phyloP scores from a whole-genome alignment of 495 filamentous ascomycete species.

The Niebla homalea region DNA sequence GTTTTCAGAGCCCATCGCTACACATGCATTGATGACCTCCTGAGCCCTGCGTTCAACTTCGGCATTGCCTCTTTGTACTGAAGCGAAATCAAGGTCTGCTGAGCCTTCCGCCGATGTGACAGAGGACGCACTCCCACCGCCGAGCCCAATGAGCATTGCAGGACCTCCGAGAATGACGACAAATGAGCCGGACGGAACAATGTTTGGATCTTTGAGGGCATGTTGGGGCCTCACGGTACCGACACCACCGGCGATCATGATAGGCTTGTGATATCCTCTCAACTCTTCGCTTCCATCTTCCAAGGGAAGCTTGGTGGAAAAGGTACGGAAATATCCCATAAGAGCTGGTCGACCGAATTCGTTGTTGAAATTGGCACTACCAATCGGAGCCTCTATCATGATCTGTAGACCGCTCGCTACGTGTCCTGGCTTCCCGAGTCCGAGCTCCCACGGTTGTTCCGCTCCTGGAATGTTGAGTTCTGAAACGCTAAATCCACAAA shows the following conservation, averaged over 20 bases:
- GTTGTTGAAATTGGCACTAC: slow-evolving; percentile 58
- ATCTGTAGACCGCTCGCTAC: slow-evolving; percentile 89
- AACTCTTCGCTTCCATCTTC: slow-evolving; percentile 53
- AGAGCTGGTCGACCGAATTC: slow-evolving; percentile 93
- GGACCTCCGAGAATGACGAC: slow-evolving; percentile 89
- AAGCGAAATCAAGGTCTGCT: slow-evolving; percentile 86
- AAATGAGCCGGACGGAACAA: slow-evolving; percentile 71
- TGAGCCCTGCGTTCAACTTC: slow-evolving; percentile 92
- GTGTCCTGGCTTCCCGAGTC: slow-evolving; percentile 80
- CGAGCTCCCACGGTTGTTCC: slow-evolving; percentile 73
- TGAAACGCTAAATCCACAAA: slow-evolving; percentile 87
- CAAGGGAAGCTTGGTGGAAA: slow-evolving; percentile 52
- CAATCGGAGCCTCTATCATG: slow-evolving; percentile 65
- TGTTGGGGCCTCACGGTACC: slow-evolving; percentile 92
- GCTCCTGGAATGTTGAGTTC: slow-evolving; percentile 79
- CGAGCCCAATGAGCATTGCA: slow-evolving; percentile 93
- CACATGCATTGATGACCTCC: slow-evolving; percentile 91
- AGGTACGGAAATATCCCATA: slow-evolving; percentile 76
- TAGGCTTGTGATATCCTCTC: slow-evolving; percentile 93
- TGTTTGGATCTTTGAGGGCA: slow-evolving; percentile 63
- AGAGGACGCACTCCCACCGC: slow-evolving; percentile 89
- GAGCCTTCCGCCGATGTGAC: slow-evolving; percentile 77
- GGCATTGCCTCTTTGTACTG: slow-evolving; percentile 85
- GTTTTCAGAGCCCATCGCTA: slow-evolving; percentile 65
- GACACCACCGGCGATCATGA: slow-evolving; percentile 95